These are phyloP conservation scores for Mediolabrus comicus DNA, from an alignment of 108 stramenopile genomes.

Conservation along the genomic window DNA sequence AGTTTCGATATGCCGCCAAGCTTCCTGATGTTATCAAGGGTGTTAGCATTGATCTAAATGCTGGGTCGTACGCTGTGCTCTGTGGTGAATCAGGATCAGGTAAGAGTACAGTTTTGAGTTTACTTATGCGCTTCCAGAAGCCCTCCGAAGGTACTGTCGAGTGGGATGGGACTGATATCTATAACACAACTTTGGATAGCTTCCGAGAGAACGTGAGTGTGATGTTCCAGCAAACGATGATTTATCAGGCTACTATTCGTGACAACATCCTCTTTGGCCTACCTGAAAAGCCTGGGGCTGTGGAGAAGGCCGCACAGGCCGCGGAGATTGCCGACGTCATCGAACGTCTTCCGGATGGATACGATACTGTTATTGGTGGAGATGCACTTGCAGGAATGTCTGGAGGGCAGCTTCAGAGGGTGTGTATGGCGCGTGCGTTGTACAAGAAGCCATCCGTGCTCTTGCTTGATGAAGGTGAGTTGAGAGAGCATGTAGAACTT, in stretches of 20 bases:
- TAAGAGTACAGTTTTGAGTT: neutral
- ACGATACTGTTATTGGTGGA: conserved; percentile 14
- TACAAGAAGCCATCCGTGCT: conserved; percentile 23
- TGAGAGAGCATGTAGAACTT: neutral
- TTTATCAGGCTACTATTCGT: conserved; percentile 4
- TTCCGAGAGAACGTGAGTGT: conserved; percentile 7
- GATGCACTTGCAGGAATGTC: neutral
- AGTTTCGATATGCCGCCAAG: conserved; percentile 2
- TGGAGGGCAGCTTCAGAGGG: neutral
- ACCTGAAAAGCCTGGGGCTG: neutral
- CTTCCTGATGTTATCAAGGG: conserved; percentile 7
- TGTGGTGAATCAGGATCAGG: conserved; percentile 8
- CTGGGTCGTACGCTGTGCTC: conserved; percentile 1
- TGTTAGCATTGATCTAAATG: neutral
- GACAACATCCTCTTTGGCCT: conserved; percentile 17
- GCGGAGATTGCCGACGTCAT: conserved; percentile 11
- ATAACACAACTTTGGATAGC: neutral
- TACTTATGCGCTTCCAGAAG: neutral
- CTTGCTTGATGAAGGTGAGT: conserved; percentile 32
- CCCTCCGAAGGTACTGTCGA: neutral
- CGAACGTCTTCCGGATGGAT: conserved; percentile 6
- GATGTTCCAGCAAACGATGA: conserved; percentile 8
- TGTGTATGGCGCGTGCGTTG: conserved; percentile 47
- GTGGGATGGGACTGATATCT: conserved; percentile 14
- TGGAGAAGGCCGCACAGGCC: neutral